Evolutionary conservation across 2,329 filamentous ascomycete species (phyloP).

Genomic region (Ascochyta fabae): DNA sequence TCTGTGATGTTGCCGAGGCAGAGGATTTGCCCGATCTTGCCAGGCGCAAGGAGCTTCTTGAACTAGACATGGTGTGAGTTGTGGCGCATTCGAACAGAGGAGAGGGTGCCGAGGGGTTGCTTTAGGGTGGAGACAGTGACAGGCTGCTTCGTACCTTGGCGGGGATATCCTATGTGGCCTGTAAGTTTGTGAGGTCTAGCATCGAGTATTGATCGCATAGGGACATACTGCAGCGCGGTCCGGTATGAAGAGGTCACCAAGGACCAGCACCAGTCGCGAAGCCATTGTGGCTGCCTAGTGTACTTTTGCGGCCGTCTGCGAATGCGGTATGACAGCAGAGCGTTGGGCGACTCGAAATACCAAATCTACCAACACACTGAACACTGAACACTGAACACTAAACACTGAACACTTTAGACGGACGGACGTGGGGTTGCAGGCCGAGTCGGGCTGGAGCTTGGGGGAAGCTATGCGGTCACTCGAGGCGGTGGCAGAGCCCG

Average conservation of each 20-base stretch:
- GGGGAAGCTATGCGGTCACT: conserved; percentile 19
- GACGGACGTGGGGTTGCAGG: conserved; percentile 7
- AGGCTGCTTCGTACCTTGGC: conserved; percentile 43
- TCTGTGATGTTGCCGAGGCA: conserved; percentile 66
- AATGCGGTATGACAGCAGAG: not conserved
- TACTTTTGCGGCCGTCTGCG: not conserved
- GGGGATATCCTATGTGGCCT: conserved; percentile 50
- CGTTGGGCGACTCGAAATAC: not conserved
- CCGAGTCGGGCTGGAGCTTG: conserved; percentile 12
- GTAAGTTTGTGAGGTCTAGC: conserved; percentile 47
- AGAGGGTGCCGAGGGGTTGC: not conserved
- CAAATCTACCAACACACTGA: not conserved
- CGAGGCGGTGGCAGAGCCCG: conserved; percentile 2
- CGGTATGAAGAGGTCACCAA: conserved; percentile 54
- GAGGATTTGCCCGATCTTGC: conserved; percentile 65
- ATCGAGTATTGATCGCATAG: conserved; percentile 6
- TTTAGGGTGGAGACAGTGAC: not conserved
- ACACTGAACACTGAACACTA: not conserved
- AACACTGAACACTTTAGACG: not conserved
- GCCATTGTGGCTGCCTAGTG: conserved; percentile 42
- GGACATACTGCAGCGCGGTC: conserved; percentile 50
- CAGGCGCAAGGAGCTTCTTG: conserved; percentile 64
- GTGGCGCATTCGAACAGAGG: not conserved
- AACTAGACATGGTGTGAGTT: conserved; percentile 39
- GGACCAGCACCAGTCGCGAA: conserved; percentile 50